Base-by-base conservation (phyloP, 169 alveolate species). In the Cryptosporidium parvum region DNA sequence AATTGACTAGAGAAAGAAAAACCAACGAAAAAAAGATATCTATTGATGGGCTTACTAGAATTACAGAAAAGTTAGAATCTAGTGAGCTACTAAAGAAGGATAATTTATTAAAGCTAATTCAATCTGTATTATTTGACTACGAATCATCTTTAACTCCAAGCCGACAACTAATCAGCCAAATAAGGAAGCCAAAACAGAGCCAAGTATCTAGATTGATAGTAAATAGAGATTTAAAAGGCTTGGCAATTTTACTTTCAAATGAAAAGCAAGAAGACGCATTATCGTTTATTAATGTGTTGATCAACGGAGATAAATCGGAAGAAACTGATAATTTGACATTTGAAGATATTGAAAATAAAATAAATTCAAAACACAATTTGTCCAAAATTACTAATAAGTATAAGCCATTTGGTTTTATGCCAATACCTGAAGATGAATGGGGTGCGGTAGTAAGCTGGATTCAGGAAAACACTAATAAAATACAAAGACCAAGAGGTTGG, bases 331-430 rank as follows among this genome's bases (percentile, higher is more conserved):
- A 39, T 33, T 12, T 39, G 33, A 73, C 59, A 8, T 73, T 53
- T n/a, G 65, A 51, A 35, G 35, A 31, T 31, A 45, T 48, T 29
- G 48, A 29, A 70, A 70, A 31, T 29, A 44, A 23, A 12, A 37
- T 70, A 44, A 23, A 52, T 26, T 45, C 42, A 45, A 52, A 51
- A 18, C 0, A 56, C 0, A 16, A 35, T 26, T 21, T 8, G 1
- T 3, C 26, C 16, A 18, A 73, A 6, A 52, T 1, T 23, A 18
- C 18, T 9, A 70, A 73, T 33, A 39, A 39, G n/a, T 16, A 31
- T 12, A 26, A n/a, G 53, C 86, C 86, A n/a, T 73, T 73, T 73
- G 86, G 86, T 4, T 59, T 39, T 35, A 53, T 73, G 21, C 86
- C 86, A 31, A 58, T 58, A 16, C 14, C 37, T 23, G 71, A 73